Percentiles rank a stretch among this genome's conserved stretches.
Evolutionary conservation across 2,329 filamentous ascomycete species (phyloP).

Genomic region (Talaromyces sp.): DNA sequence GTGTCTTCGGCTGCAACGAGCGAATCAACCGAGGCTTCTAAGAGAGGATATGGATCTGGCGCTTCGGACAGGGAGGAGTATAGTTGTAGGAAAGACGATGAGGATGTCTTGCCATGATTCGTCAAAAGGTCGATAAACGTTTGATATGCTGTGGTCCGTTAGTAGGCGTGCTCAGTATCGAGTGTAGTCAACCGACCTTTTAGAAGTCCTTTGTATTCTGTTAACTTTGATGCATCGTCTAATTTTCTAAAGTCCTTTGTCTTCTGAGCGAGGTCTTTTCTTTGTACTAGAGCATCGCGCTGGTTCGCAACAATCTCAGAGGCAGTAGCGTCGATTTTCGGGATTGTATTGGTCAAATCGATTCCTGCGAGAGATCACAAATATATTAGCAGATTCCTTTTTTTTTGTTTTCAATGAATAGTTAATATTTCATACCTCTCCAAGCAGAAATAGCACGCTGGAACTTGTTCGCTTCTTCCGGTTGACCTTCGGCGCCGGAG

Average conservation of each 20-base stretch:
- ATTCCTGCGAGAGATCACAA: slow-evolving; percentile 57
- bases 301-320: slow-evolving; percentile 92
- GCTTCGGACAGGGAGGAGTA: slow-evolving; percentile 94
- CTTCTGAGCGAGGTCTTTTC: slow-evolving; percentile 97
- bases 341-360: slow-evolving; percentile 77
- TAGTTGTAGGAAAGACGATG: slow-evolving; percentile 85
- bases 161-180: background rate
- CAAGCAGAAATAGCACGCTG: slow-evolving; percentile 93
- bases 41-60: slow-evolving; percentile 90
- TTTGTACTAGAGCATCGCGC: slow-evolving; percentile 88
- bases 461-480: slow-evolving; percentile 79
- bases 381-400: background rate
- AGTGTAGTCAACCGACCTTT: slow-evolving; percentile 58
- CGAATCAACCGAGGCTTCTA: slow-evolving; percentile 94
- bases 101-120: slow-evolving; percentile 91
- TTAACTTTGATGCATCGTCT: slow-evolving; percentile 80
- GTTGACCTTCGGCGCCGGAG: slow-evolving; percentile 25
- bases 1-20: slow-evolving; percentile 90
- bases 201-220: slow-evolving; percentile 81
- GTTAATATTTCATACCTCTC: slow-evolving; percentile 65
- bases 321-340: slow-evolving; percentile 85
- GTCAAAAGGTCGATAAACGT: slow-evolving; percentile 94
- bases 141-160: slow-evolving; percentile 70
- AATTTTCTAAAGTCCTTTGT: slow-evolving; percentile 97
- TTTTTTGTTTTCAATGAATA: background rate